Percentiles rank a stretch among this genome's conserved stretches.
phyloP scores from a whole-genome alignment of 2,329 filamentous ascomycete species.

The Neoarthrinium moseri region DNA sequence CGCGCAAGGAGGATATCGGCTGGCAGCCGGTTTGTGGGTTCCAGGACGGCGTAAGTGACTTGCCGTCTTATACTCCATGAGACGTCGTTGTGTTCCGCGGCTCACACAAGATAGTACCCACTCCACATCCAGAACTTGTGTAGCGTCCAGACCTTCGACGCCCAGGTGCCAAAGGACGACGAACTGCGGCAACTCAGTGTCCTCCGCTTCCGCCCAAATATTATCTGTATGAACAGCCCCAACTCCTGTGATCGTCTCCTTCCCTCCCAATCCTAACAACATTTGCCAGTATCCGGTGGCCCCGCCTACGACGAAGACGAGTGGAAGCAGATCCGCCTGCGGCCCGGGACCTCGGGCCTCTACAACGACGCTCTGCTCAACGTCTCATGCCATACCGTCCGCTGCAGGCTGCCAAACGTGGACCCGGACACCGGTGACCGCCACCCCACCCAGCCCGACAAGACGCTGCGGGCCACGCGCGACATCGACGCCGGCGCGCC shows the following conservation, averaged over 20 bases:
- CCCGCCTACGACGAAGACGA: slow-evolving; percentile 67
- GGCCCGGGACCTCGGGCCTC: slow-evolving; percentile 45
- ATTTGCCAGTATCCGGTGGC: slow-evolving; percentile 53
- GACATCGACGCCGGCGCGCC: slow-evolving; percentile 61
- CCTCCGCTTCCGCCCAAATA: slow-evolving; percentile 68
- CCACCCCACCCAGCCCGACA: slow-evolving; percentile 56
- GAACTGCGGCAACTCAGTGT: slow-evolving; percentile 53
- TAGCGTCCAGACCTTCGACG: slow-evolving; percentile 61
- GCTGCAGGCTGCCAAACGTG: slow-evolving; percentile 72
- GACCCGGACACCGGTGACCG: slow-evolving; percentile 59
- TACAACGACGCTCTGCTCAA: slow-evolving; percentile 43
- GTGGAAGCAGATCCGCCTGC: slow-evolving; percentile 63
- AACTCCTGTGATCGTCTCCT: not conserved
- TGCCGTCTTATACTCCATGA: not conserved
- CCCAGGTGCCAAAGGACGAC: slow-evolving; percentile 51
- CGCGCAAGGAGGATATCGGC: slow-evolving; percentile 54
- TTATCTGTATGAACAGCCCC: slow-evolving; percentile 51
- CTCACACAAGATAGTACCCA: slow-evolving; percentile 53
- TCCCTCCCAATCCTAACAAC: not conserved
- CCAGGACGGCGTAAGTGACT: slow-evolving; percentile 63
- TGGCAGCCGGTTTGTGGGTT: slow-evolving; percentile 67
- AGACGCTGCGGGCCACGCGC: slow-evolving; percentile 55
- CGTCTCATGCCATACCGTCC: slow-evolving; percentile 63
- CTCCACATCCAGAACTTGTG: slow-evolving; percentile 66
- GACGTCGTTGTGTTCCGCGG: not conserved